These are phyloP conservation scores for Sugiyamaella mastotermitis DNA, from an alignment of 805 yeast genomes.

Conservation along the genomic window DNA sequence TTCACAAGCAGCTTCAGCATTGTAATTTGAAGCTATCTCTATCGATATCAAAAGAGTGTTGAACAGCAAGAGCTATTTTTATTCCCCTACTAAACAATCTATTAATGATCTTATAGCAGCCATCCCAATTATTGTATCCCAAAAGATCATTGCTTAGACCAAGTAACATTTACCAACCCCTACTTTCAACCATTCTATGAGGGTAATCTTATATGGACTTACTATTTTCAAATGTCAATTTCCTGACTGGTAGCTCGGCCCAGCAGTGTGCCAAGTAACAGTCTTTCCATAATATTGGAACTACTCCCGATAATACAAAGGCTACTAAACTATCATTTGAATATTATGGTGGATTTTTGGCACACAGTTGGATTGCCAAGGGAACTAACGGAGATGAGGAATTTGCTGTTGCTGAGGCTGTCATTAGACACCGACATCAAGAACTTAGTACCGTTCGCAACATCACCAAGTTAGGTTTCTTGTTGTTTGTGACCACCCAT, in stretches of 20 bases:
- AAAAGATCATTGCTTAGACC: constrained; percentile 11
- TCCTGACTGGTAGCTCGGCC: constrained; percentile 17
- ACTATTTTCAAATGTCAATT: constrained; percentile 18
- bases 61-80: no score
- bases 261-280: constrained; percentile 17
- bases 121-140: constrained; percentile 8
- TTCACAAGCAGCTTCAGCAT: constrained; percentile 23
- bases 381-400: constrained; percentile 12
- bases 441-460: constrained; percentile 18
- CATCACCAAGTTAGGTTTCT: constrained; percentile 18
- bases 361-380: constrained; percentile 16
- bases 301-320: constrained; percentile 15
- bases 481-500: constrained; percentile 20
- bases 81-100: constrained; percentile 5
- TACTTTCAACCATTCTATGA: constrained; percentile 15
- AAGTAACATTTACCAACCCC: constrained; percentile 11
- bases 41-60: no score
- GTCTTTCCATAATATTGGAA: constrained; percentile 22
- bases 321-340: constrained; percentile 22
- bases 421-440: constrained; percentile 20
- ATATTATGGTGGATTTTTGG: constrained; percentile 21
- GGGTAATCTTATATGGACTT: constrained; percentile 15
- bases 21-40: no score
- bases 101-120: constrained; percentile 1
- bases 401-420: constrained; percentile 22